phyloP scores from a whole-genome alignment of 2,329 filamentous ascomycete genomes.

The Exophiala sp. region DNA sequence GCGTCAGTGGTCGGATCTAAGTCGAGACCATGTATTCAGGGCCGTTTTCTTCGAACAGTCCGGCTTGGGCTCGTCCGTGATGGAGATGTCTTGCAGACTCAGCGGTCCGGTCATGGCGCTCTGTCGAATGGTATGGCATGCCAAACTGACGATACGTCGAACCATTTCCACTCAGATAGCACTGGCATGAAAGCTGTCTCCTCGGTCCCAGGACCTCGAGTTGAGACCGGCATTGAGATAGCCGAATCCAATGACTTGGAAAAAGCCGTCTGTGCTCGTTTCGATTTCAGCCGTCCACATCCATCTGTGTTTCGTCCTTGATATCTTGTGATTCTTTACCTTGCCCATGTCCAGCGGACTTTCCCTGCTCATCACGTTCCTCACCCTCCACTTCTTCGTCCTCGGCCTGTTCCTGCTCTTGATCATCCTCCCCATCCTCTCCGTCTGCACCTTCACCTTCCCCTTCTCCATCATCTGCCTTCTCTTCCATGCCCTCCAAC shows the following conservation, averaged over 20 bases:
- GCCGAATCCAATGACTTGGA: not conserved
- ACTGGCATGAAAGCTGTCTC: no score
- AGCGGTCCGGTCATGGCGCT: no score
- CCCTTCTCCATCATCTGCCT: conserved; percentile 20
- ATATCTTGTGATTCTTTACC: not conserved
- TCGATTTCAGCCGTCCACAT: conserved; percentile 12
- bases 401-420: conserved; percentile 1
- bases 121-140: no score
- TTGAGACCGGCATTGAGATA: not conserved
- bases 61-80: no score
- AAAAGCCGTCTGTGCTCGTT: not conserved
- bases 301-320: conserved; percentile 3
- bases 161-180: no score
- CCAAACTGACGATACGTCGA: no score
- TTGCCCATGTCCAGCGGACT: not conserved
- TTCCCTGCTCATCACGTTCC: not conserved
- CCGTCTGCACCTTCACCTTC: conserved; percentile 19
- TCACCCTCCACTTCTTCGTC: conserved; percentile 12
- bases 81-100: no score
- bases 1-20: no score
- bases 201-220: no score
- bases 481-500: conserved; percentile 31
- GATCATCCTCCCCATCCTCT: conserved; percentile 12
- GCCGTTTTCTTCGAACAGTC: no score
- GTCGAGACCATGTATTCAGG: no score